A percentile compares a stretch with the other conserved stretches of the same genome.
Conservation (phyloP, 2,329 filamentous ascomycete species). For the Colletotrichum sansevieriae region DNA sequence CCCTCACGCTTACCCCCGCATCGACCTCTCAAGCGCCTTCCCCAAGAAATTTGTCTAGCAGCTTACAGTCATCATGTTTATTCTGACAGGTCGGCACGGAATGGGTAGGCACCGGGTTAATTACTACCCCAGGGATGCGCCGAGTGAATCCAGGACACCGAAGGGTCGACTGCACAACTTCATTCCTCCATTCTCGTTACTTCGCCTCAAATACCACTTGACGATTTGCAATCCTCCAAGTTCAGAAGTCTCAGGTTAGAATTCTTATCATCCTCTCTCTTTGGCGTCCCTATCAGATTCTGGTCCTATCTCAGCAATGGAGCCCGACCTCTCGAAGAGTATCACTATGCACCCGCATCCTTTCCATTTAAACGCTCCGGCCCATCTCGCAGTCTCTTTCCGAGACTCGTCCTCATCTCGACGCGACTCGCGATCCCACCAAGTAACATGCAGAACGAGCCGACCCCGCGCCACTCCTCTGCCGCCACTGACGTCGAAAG, state of each 20-base stretch:
- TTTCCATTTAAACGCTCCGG: slow-evolving; percentile 55
- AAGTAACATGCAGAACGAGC: slow-evolving; percentile 52
- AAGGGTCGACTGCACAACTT: background rate
- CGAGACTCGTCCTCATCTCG: slow-evolving; percentile 8
- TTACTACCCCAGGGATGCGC: too few relatives aligned
- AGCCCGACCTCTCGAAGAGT: slow-evolving; percentile 42
- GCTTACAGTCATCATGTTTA: background rate
- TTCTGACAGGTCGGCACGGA: background rate
- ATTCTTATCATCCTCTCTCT: background rate
- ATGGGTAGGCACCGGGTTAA: background rate
- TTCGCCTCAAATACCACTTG: too few relatives aligned
- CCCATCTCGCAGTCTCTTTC: slow-evolving; percentile 45
- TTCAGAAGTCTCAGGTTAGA: background rate
- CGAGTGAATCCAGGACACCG: background rate
- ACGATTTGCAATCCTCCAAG: too few relatives aligned
- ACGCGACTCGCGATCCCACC: slow-evolving; percentile 24
- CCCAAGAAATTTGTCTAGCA: slow-evolving; percentile 8
- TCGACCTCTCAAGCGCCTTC: background rate
- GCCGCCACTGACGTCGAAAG: slow-evolving; percentile 62
- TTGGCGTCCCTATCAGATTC: background rate
- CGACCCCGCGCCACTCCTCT: slow-evolving; percentile 58
- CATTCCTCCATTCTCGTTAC: background rate
- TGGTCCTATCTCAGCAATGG: background rate
- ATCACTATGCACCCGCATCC: slow-evolving; percentile 60
- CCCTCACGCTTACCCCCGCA: background rate